Evolutionary conservation across 2,329 filamentous ascomycete species (phyloP).

Genomic region (Colletotrichum caudatum): DNA sequence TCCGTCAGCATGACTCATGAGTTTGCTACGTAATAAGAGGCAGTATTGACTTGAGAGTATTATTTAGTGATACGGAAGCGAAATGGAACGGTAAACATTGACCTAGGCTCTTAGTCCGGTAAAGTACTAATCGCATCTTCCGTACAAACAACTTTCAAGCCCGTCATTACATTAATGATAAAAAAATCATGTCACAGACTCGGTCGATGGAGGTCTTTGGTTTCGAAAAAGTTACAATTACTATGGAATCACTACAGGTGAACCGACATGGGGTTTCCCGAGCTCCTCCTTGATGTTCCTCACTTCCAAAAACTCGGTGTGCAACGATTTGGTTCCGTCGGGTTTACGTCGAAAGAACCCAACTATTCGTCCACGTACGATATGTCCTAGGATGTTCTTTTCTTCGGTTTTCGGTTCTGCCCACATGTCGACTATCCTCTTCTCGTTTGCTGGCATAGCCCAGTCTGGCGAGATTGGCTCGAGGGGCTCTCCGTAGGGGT

Average conservation of each 20-base stretch:
- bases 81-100: too few relatives aligned
- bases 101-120: fast-evolving
- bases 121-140: too few relatives aligned
- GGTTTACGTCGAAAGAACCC: slow-evolving; percentile 17
- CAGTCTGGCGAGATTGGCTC: neutral
- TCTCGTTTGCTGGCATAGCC: slow-evolving; percentile 10
- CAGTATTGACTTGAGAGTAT: neutral
- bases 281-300: slow-evolving; percentile 11
- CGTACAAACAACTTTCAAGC: too few relatives aligned
- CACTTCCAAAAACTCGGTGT: slow-evolving; percentile 20
- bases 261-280: neutral
- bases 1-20: too few relatives aligned
- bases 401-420: slow-evolving; percentile 20
- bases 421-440: slow-evolving; percentile 21
- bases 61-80: too few relatives aligned
- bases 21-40: neutral
- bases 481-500: slow-evolving; percentile 4
- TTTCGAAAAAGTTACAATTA: neutral
- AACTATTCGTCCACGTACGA: slow-evolving; percentile 7
- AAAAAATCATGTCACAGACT: neutral
- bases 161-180: too few relatives aligned
- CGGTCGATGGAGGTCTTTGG: neutral
- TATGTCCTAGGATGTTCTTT: slow-evolving; percentile 4
- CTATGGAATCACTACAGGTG: slow-evolving; percentile 10
- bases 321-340: neutral